Base-by-base conservation (phyloP, 2,329 filamentous ascomycete genomes). In the Fusarium buxicola region DNA sequence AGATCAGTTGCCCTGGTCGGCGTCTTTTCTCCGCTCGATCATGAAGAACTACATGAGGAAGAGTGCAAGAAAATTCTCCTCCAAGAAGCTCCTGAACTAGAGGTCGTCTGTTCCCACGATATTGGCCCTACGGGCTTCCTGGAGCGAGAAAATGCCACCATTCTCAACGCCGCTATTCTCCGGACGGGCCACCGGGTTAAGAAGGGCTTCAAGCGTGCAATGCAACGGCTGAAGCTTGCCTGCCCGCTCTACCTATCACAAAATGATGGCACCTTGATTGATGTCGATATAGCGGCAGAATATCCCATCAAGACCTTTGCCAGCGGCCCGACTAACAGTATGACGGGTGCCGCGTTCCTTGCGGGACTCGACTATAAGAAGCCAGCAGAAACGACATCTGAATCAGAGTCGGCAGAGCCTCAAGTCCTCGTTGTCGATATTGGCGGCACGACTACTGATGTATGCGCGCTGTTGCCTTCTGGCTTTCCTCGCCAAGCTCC, bases 381-480 rank as follows among this genome's bases (percentile, higher is more conserved):
- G 8, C 21, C 24, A 31, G 40, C 43, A 8, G 39, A 46, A 3
- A 15, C 36, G 11, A 35, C 57, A 1, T 39, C 36, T 13, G 25
- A 43, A 24, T 30, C 40, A 11, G 44, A 59, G 2, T 24, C 24
- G 0, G 47, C 28, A 12, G 63, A 72, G 18, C 73, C 74, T 2
- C 76, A 78, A 32, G 44, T 78, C 1, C 64, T 87, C 38, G 84
- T 86, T 0, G 79, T 87, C 3, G 86, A 88, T 63, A 81, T 88
- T 25, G 86, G 86, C 8, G 86, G 86, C 13, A 88, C 86, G 0
- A 88, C 85, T 0, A 85, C 84, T 3, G 86, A 89, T 69, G 82
- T 87, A 8, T 85, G 85, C 24, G 78, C 84, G 1, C 71, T 89
- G 3, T 75, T 87, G 2, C 81, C 84, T 0, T 86, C 81, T 3